Base-by-base conservation (phyloP, 139 green algal species). In the Ettlia oleoabundans region DNA sequence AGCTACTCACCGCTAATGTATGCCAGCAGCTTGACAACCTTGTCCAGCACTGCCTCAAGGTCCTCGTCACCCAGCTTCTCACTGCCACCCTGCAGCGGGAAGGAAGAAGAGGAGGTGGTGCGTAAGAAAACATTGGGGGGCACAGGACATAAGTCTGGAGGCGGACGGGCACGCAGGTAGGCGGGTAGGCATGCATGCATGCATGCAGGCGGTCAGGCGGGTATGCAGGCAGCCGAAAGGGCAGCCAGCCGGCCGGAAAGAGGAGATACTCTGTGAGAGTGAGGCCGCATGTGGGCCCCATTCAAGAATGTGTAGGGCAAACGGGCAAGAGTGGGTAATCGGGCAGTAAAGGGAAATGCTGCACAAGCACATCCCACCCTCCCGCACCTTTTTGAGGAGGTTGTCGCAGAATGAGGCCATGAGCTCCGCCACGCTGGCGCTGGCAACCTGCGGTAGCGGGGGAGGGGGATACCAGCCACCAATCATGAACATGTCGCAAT, bases 321-420 rank as follows among this genome's bases (percentile, higher is more conserved):
- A n/a, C n/a, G n/a, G n/a, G n/a, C n/a, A n/a, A n/a, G n/a, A n/a
- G n/a, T n/a, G n/a, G n/a, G n/a, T n/a, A n/a, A n/a, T n/a, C n/a
- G n/a, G n/a, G n/a, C 64, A 47, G 32, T 3, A 41, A n/a, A 43
- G 15, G 6, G 37, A 22, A 9, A 15, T 18, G 26, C 28, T 2
- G 41, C 33, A 15, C 42, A 28, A 9, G 15, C 76, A 62, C n/a
- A n/a, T n/a, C n/a, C 24, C 15, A 19, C 4, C 47, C 47, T 33
- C 47, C 30, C 43, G 15, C 71, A 18, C 69, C 93, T 99, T 99
- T 58, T 95, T 96, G 15, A 99, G 90, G 75, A 99, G 88, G 86
- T 94, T 97, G 87, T 99, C 95, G 75, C 94, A 99, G 92, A 98
- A 99, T 62, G 88, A 94, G 13, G 97, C 97, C 90, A 99, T 97